Evolutionary conservation across 1,284 basidiomycete species (phyloP), one percentile per base, ranked within the genome.

Genomic region (Ganoderma meredithae): DNA sequence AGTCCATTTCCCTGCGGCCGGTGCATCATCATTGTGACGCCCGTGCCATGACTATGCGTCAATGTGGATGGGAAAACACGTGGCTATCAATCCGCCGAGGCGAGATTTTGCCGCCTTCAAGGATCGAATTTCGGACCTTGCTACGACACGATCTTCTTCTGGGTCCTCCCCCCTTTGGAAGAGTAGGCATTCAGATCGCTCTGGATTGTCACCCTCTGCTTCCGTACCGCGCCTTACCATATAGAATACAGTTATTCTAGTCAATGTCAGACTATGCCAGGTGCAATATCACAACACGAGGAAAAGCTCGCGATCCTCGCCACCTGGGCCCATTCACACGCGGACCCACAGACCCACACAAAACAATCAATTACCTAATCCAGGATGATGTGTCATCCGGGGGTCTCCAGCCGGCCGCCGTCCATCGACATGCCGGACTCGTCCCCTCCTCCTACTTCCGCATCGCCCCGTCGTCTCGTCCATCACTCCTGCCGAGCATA

Each of bases 331-430:
- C 15, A 17, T 55, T 71, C 69, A 31, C 69, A 68, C 69, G 67
- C 33, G 69, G 62, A 67, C 70, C 70, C 67, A 71, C 70, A 66
- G 27, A 69, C 62, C 52, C 67, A 66, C 49, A 71, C 62, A 64
- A 64, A 22, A 62, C 22, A 4, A 19, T 64, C 22, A 58, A 39
- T n/a, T 68, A 15, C 67, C 47, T n/a, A 15, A 47, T 64, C 3
- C 5, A 56, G 67, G 9, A 68, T 36, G 53, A n/a, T 58, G 4
- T 59, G 17, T 22, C 33, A 19, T 40, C 56, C 56, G 36, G 39
- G 6, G 13, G 17, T 36, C 36, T 36, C 36, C 19, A 7, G 39
- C 25, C 33, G 33, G 36, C 22, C 10, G 39, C 17, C 13, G 13
- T 43, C 31, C 10, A 22, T 39, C 19, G 31, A 36, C n/a, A 36